Evolutionary conservation across 257 asterid genomes (phyloP).

Genomic region (Solanum megistacrolobum): DNA sequence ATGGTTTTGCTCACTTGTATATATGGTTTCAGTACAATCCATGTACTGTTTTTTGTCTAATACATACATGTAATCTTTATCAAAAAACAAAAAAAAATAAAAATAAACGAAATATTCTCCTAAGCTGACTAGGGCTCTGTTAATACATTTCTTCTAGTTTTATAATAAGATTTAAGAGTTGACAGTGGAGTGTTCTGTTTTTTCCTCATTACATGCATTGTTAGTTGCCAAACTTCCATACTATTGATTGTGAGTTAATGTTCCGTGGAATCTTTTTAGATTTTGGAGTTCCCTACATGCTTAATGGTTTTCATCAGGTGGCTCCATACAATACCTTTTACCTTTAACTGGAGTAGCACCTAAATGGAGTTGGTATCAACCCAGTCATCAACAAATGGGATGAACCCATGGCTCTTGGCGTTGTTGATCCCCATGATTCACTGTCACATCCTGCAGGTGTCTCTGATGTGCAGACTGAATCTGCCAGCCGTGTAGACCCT

Average conservation of each 20-base stretch:
- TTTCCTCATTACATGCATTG: not conserved
- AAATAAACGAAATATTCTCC: not conserved
- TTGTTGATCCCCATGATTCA: conserved; percentile 93
- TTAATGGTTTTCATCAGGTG: conserved; percentile 39
- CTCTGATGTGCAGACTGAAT: conserved; percentile 82
- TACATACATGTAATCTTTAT: too few species aligned
- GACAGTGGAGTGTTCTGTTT: not conserved
- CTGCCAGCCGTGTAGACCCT: conserved; percentile 69
- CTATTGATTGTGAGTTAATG: not conserved
- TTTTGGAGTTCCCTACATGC: not conserved
- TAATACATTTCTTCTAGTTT: not conserved
- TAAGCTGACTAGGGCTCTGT: not conserved
- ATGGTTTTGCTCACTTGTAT: too few species aligned
- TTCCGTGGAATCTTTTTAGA: not conserved
- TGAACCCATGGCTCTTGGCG: conserved; percentile 71
- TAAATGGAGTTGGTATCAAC: conserved; percentile 70
- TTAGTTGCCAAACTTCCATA: not conserved
- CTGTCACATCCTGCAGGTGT: conserved; percentile 91
- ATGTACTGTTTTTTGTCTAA: too few species aligned
- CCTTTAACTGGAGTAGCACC: conserved; percentile 70
- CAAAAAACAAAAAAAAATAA: too few species aligned
- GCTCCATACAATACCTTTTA: conserved; percentile 80
- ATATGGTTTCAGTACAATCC: too few species aligned
- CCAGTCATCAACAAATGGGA: conserved; percentile 75
- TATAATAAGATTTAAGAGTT: not conserved